Conservation (phyloP, 1,284 basidiomycete species). For the Spongispora temasekensis region DNA sequence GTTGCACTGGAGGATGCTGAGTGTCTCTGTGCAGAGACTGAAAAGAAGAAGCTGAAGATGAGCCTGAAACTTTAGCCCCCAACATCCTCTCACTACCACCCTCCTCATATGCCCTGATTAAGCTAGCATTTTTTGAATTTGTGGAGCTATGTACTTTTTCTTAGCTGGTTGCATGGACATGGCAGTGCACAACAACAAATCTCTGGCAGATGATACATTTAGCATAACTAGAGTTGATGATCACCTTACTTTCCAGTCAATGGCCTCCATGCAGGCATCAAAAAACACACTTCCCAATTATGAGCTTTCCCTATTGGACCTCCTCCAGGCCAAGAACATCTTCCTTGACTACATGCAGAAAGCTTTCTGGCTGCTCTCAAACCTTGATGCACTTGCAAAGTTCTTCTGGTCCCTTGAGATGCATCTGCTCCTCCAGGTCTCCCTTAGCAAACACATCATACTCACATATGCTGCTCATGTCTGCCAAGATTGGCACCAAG, state of each 20-base stretch:
- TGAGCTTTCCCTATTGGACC: too few species aligned
- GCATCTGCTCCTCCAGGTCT: neutral
- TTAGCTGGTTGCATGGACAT: neutral
- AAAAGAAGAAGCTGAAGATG: neutral
- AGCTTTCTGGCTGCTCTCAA: neutral
- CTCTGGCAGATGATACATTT: too few species aligned
- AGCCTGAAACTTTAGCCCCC: neutral
- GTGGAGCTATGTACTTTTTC: neutral
- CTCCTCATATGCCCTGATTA: neutral
- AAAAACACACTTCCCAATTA: too few species aligned
- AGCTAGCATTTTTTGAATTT: neutral
- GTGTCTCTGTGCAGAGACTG: neutral
- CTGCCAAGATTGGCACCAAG: neutral
- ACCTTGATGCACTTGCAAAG: too few species aligned
- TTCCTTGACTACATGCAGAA: too few species aligned
- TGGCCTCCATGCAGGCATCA: too few species aligned
- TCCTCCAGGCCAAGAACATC: too few species aligned
- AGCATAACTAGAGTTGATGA: too few species aligned
- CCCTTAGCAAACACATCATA: neutral
- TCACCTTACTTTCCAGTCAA: too few species aligned
- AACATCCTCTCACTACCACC: neutral
- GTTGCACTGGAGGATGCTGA: too few species aligned
- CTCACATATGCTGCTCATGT: neutral
- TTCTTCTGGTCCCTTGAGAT: too few species aligned
- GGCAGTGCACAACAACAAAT: neutral